Conservation (phyloP, 2,329 filamentous ascomycete genomes). For the Scedosporium boydii region DNA sequence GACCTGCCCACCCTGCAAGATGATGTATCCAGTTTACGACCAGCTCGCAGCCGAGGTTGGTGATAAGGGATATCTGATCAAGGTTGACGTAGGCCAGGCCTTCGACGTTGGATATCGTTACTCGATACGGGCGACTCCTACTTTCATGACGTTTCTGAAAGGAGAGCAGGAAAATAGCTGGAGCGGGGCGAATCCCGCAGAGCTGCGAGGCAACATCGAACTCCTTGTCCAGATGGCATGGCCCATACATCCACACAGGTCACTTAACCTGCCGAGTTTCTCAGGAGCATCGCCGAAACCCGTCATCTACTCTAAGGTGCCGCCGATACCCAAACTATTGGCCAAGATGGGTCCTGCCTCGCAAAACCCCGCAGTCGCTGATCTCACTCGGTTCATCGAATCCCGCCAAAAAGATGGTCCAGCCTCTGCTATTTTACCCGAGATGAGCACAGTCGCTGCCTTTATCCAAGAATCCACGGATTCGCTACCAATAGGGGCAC, state of each 20-base stretch:
- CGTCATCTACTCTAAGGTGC: conserved; percentile 66
- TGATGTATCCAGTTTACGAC: conserved; percentile 73
- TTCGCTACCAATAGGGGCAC: conserved; percentile 49
- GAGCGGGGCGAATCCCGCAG: conserved; percentile 63
- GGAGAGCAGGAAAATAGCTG: conserved; percentile 71
- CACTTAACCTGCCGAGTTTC: conserved; percentile 61
- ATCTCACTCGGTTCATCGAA: conserved; percentile 63
- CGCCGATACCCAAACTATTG: conserved; percentile 73
- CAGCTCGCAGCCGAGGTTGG: conserved; percentile 66
- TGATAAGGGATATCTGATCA: conserved; percentile 62
- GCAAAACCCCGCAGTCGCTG: conserved; percentile 49
- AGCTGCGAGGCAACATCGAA: conserved; percentile 62
- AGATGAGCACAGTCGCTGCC: conserved; percentile 53
- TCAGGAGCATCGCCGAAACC: conserved; percentile 53
- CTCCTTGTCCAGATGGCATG: conserved; percentile 67
- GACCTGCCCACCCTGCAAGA: conserved; percentile 76
- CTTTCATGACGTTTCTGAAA: conserved; percentile 75
- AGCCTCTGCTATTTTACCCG: conserved; percentile 59
- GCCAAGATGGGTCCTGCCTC: conserved; percentile 59
- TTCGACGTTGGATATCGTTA: conserved; percentile 56
- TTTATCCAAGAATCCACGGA: conserved; percentile 49
- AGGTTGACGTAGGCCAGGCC: conserved; percentile 66
- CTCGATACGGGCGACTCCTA: conserved; percentile 68
- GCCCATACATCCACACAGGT: conserved; percentile 66
- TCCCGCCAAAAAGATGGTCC: conserved; percentile 46